Conservation (phyloP, 805 yeast species). For the Saccharomycopsis fermentans region DNA sequence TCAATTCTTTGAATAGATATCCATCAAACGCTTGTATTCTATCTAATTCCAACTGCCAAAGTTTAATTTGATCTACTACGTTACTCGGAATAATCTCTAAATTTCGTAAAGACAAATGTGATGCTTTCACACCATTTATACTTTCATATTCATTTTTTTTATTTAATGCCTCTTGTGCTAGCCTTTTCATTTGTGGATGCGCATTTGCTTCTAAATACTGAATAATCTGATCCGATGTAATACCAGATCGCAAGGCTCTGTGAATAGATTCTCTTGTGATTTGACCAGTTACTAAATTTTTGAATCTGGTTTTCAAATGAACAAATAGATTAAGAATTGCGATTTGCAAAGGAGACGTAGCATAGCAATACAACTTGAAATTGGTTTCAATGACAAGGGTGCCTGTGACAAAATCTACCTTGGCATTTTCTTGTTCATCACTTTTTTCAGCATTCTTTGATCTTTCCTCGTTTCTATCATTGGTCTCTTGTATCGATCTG, state of each 20-base stretch:
- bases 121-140: conserved; percentile 35
- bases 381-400: conserved; percentile 87
- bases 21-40: conserved; percentile 84
- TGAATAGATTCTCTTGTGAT: conserved; percentile 88
- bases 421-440: neutral
- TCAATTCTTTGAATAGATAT: conserved; percentile 77
- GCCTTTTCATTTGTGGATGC: conserved; percentile 77
- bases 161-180: conserved; percentile 59
- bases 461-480: conserved; percentile 17
- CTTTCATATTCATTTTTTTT: conserved; percentile 58
- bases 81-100: conserved; percentile 69
- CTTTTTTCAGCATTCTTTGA: conserved; percentile 2
- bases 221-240: conserved; percentile 90
- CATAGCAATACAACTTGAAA: conserved; percentile 85
- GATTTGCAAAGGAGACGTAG: conserved; percentile 88
- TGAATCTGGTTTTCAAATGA: conserved; percentile 71
- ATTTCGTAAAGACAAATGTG: conserved; percentile 15
- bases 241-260: conserved; percentile 75
- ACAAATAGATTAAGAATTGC: conserved; percentile 86
- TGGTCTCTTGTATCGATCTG: conserved; percentile 40
- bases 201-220: conserved; percentile 86
- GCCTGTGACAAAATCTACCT: conserved; percentile 34
- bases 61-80: conserved; percentile 88
- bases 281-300: conserved; percentile 89
- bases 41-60: conserved; percentile 95